These are phyloP conservation scores for Colletotrichum sp. DNA, from an alignment of 2,329 filamentous ascomycete genomes.

Conservation along the genomic window DNA sequence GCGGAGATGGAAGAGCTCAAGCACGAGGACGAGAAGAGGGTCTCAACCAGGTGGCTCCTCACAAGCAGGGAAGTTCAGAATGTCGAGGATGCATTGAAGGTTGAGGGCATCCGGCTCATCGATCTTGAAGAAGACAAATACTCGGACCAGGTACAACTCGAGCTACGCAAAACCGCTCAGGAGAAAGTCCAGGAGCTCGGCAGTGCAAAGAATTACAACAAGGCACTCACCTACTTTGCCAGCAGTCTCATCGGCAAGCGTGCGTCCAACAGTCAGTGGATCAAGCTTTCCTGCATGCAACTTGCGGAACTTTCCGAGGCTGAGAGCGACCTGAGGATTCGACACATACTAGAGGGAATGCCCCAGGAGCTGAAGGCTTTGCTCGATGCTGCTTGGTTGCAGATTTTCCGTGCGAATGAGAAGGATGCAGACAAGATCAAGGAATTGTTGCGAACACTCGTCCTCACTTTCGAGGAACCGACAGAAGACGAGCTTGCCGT, in stretches of 20 bases:
- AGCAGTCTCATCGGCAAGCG: slow-evolving; percentile 45
- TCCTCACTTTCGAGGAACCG: slow-evolving; percentile 45
- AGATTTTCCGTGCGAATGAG: slow-evolving; percentile 37
- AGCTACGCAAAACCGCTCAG: slow-evolving; percentile 39
- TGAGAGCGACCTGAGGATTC: slow-evolving; percentile 42
- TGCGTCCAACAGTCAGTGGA: slow-evolving; percentile 48
- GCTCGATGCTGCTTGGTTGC: slow-evolving; percentile 40
- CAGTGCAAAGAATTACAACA: slow-evolving; percentile 42
- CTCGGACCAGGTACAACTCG: slow-evolving; percentile 38
- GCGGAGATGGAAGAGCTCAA: slow-evolving; percentile 29
- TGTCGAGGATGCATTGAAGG: slow-evolving; percentile 32
- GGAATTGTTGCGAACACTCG: slow-evolving; percentile 44
- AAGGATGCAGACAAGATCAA: slow-evolving; percentile 40
- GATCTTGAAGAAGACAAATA: slow-evolving; percentile 42
- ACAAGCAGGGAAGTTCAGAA: slow-evolving; percentile 36
- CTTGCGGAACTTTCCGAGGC: slow-evolving; percentile 41
- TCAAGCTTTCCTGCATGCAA: slow-evolving; percentile 46
- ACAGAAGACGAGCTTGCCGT: slow-evolving; percentile 41
- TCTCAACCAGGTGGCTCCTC: slow-evolving; percentile 41
- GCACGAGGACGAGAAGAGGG: slow-evolving; percentile 25
- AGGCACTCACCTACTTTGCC: slow-evolving; percentile 44
- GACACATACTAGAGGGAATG: slow-evolving; percentile 40
- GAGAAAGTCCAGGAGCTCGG: slow-evolving; percentile 37
- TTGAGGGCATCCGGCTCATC: slow-evolving; percentile 33
- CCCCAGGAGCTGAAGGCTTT: slow-evolving; percentile 42